phyloP scores from a whole-genome alignment of 306 rosid genomes.

The Vachellia collinsii region DNA sequence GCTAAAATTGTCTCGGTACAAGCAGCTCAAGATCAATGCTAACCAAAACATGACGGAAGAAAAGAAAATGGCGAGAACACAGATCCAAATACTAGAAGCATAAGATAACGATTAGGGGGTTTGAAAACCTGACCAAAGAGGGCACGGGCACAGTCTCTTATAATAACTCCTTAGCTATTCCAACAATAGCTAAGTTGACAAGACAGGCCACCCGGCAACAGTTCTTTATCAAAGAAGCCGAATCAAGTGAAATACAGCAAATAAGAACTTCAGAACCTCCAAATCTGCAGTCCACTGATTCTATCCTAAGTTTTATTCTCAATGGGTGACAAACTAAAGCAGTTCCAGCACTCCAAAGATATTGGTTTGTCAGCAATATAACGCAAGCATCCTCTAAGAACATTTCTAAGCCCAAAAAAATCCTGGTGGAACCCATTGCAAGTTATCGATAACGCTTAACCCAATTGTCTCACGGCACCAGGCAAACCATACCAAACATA shows the following conservation, averaged over 20 bases:
- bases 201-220: neutral
- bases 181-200: neutral
- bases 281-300: neutral
- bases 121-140: neutral
- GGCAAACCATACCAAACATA: neutral
- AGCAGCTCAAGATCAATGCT: neutral
- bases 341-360: neutral
- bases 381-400: neutral
- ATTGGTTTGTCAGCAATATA: neutral
- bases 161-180: neutral
- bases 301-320: neutral
- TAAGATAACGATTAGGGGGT: neutral
- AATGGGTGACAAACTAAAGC: neutral
- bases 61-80: no score
- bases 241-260: neutral
- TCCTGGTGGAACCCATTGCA: neutral
- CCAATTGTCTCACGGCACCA: neutral
- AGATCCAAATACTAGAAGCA: neutral
- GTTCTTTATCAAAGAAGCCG: neutral
- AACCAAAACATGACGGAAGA: neutral
- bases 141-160: neutral
- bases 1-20: neutral
- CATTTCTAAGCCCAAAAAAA: neutral
- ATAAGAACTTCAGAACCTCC: neutral
- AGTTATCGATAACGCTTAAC: neutral